phyloP scores from a whole-genome alignment of 768 basidiomycete species.

The Termitomyces sp. region DNA sequence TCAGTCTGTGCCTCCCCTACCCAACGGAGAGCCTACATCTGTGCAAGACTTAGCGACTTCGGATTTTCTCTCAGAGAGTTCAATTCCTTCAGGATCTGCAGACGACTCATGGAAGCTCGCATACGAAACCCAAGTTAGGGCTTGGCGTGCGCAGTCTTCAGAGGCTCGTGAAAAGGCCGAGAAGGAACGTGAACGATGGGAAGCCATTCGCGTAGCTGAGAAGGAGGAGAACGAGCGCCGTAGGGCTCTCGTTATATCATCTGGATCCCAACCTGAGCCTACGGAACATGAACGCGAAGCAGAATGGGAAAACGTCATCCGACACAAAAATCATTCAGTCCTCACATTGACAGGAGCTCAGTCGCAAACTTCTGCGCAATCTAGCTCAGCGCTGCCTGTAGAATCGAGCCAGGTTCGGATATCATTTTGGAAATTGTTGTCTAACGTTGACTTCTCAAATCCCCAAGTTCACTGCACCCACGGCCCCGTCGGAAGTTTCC shows the following conservation, averaged over 20 bases:
- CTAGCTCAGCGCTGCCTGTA: slow-evolving; percentile 28
- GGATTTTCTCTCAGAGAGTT: slow-evolving; percentile 5
- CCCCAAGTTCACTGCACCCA: slow-evolving; percentile 4
- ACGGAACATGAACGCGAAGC: slow-evolving; percentile 16
- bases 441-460: background rate
- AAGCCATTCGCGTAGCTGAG: slow-evolving; percentile 55
- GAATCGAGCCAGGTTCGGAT: slow-evolving; percentile 26
- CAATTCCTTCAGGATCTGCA: slow-evolving; percentile 13
- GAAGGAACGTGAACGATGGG: slow-evolving; percentile 68
- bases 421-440: slow-evolving; percentile 1
- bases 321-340: slow-evolving; percentile 14
- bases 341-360: slow-evolving; percentile 9
- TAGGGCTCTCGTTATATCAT: slow-evolving; percentile 21
- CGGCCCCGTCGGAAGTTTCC: slow-evolving; percentile 18
- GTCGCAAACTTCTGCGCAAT: slow-evolving; percentile 34
- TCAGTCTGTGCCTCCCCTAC: slow-evolving; percentile 12
- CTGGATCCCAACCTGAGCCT: background rate
- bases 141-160: slow-evolving; percentile 71
- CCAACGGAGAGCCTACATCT: background rate
- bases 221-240: slow-evolving; percentile 34
- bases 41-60: slow-evolving; percentile 2
- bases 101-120: slow-evolving; percentile 59
- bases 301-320: slow-evolving; percentile 34
- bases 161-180: slow-evolving; percentile 73
- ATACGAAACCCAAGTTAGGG: slow-evolving; percentile 62